Evolutionary conservation across 129 eudicot species (phyloP), one percentile per base, ranked within the genome.

Genomic region (Rutidosis leptorrhynchoides): DNA sequence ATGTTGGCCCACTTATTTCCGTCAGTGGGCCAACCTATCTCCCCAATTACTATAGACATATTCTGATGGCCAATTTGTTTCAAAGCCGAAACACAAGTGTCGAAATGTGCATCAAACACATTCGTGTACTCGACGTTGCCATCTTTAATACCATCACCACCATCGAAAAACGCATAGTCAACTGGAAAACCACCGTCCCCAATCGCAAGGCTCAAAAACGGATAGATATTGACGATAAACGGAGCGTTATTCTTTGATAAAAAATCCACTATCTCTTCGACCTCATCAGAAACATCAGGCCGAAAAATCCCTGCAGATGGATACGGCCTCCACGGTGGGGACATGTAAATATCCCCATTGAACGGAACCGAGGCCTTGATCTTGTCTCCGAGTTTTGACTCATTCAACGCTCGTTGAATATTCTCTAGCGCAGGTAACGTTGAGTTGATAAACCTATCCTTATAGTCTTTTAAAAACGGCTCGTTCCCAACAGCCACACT

Each of bases 11-110:
- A 62, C 15, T 1, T 25, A 19, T 74, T 37, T 2, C 89, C 89
- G 12, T 83, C 96, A 0, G 93, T 88, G 6, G 93, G 93, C 96
- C 96, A 88, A 2, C 96, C 96, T 16, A 82, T 80, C 56, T 85
- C 93, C 29, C 96, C 93, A 2, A 85, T 64, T 1, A 83, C 68
- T 58, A 85, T 71, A 7, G 66, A 60, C 81, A 83, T 52, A 30
- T 78, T 71, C 11, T 53, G 64, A 21, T 60, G 70, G 9, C 93
- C 85, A 15, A 65, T 65, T 3, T 71, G 80, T 57, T 49, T 78
- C 24, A 88, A 33, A 1, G 96, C 78, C 17, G 80, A 67, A 1
- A 78, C 80, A 40, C 81, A 80, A 0, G 89, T 88, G 68, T 88
- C 96, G 10, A 68, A 62, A 46, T 79, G 85, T 2, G 96, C 96